A percentile compares a stretch with the other conserved stretches of the same genome.
phyloP scores from a whole-genome alignment of 2,329 filamentous ascomycete species.

The Calonectria ilicicola region DNA sequence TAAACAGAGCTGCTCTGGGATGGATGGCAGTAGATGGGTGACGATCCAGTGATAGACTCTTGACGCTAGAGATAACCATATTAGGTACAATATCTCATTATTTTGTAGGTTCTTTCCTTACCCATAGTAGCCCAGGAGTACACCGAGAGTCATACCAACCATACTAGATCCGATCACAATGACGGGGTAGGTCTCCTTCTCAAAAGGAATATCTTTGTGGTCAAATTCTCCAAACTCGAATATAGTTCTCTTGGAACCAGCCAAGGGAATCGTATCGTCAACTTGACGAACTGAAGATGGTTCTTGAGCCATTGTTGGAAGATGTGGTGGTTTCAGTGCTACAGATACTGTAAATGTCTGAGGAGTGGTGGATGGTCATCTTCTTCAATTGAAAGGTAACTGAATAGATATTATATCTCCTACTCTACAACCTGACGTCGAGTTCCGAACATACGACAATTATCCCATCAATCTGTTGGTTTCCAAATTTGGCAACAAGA shows the following conservation, averaged over 20 bases:
- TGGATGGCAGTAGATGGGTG: conserved; percentile 12
- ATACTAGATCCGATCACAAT: conserved; percentile 6
- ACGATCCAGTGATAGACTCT: conserved; percentile 1
- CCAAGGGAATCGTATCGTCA: conserved; percentile 3
- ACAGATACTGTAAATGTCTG: background rate
- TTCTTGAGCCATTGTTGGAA: background rate
- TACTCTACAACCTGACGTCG: background rate
- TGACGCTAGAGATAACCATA: background rate
- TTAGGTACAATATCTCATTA: background rate
- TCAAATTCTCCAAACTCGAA: conserved; percentile 13
- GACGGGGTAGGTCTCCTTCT: background rate
- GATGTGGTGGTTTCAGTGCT: background rate
- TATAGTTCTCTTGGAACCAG: background rate
- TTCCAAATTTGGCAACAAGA: background rate
- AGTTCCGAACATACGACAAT: background rate
- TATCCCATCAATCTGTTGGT: background rate
- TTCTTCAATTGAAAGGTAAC: background rate
- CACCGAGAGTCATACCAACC: background rate
- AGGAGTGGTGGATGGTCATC: background rate
- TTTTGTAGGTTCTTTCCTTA: background rate
- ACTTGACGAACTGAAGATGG: background rate
- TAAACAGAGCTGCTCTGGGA: conserved; percentile 3
- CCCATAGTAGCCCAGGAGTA: background rate
- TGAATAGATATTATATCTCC: background rate
- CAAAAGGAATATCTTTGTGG: background rate